These are phyloP conservation scores for Mycosphaerella arachidis DNA, from an alignment of 2,329 filamentous ascomycete genomes.

Conservation along the genomic window DNA sequence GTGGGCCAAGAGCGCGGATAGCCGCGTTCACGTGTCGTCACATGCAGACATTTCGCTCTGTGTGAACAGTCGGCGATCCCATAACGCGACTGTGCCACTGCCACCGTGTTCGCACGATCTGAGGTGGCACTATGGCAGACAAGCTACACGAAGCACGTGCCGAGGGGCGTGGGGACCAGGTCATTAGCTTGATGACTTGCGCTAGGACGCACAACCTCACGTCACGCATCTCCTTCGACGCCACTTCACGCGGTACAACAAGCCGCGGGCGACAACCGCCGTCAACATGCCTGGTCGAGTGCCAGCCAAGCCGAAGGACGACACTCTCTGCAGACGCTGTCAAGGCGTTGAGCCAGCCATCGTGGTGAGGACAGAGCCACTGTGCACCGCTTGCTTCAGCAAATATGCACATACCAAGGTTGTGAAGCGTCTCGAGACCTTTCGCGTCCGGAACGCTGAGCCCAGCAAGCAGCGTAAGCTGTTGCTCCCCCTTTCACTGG, in stretches of 20 bases:
- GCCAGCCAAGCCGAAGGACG: constrained; percentile 17
- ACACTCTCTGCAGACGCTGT: constrained; percentile 53
- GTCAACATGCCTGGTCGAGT: constrained; percentile 25
- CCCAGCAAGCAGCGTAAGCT: constrained; percentile 51
- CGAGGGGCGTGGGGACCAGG: too few relatives aligned
- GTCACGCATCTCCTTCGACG: neutral
- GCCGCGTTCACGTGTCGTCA: neutral
- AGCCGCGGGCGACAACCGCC: neutral
- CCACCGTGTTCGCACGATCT: too few relatives aligned
- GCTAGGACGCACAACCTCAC: neutral
- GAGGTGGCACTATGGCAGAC: too few relatives aligned
- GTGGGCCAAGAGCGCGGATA: neutral
- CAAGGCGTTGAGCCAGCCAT: constrained; percentile 47
- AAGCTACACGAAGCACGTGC: too few relatives aligned
- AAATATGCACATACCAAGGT: constrained; percentile 74
- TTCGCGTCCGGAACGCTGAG: constrained; percentile 48
- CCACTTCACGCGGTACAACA: neutral
- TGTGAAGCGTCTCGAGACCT: constrained; percentile 70
- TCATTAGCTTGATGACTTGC: too few relatives aligned
- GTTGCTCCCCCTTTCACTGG: constrained; percentile 76
- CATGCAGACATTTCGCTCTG: neutral
- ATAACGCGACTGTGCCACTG: too few relatives aligned
- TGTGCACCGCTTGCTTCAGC: constrained; percentile 70
- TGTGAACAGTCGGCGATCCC: neutral
- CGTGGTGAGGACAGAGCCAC: constrained; percentile 54